These are phyloP conservation scores for Penicillium maclennaniae DNA, from an alignment of 495 filamentous ascomycete genomes.

Conservation along the genomic window DNA sequence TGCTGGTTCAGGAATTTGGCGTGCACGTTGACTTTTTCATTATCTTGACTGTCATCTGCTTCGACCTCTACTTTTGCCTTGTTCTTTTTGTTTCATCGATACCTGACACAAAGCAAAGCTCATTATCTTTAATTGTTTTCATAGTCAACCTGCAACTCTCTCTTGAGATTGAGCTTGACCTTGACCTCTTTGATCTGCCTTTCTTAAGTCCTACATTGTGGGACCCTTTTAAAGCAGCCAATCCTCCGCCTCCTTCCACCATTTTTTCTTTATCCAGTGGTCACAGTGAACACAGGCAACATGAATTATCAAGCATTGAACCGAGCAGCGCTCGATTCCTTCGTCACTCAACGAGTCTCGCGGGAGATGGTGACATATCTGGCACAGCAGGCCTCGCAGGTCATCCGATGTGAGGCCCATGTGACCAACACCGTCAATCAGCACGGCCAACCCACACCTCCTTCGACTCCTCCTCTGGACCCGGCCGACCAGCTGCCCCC, in stretches of 20 bases:
- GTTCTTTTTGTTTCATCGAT: not conserved
- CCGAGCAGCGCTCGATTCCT: constrained; percentile 81
- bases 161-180: not conserved
- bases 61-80: not conserved
- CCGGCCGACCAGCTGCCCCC: constrained; percentile 36
- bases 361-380: constrained; percentile 82
- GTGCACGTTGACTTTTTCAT: not conserved
- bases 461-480: constrained; percentile 60
- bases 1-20: constrained; percentile 23
- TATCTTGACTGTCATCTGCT: not conserved
- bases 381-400: constrained; percentile 72
- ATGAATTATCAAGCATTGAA: constrained; percentile 66
- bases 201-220: constrained; percentile 1
- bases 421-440: constrained; percentile 45
- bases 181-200: not conserved
- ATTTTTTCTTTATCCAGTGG: not conserved
- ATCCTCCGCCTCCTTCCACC: not conserved
- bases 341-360: constrained; percentile 77
- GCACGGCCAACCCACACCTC: constrained; percentile 64
- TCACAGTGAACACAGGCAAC: constrained; percentile 28
- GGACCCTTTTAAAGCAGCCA: not conserved
- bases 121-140: not conserved
- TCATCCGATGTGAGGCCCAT: constrained; percentile 82
- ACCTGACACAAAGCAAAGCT: not conserved
- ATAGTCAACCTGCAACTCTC: not conserved